Evolutionary conservation across 371 early-diverging fungal species (phyloP).

Genomic region (Mortierella sp.): DNA sequence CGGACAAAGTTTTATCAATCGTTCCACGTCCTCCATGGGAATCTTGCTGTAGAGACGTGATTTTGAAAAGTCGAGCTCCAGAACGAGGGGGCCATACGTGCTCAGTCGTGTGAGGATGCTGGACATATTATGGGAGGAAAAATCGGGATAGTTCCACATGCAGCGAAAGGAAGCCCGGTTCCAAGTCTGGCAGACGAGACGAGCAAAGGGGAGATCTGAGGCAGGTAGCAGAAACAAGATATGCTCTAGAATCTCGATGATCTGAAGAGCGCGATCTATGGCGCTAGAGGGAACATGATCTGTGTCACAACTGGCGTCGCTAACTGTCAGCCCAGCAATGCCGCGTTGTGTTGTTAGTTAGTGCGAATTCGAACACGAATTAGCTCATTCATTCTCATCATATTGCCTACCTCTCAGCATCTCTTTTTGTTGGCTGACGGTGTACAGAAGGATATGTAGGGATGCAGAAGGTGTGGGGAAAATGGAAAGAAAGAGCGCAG

Average conservation of each 20-base stretch:
- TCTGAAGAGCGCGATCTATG: background rate
- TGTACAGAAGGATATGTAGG: too few relatives aligned
- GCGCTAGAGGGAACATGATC: background rate
- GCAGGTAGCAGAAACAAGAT: conserved; percentile 14
- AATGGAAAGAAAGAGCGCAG: too few relatives aligned
- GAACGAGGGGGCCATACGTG: conserved; percentile 12
- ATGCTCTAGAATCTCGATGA: conserved; percentile 26
- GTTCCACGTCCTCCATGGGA: conserved; percentile 5
- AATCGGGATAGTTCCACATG: conserved; percentile 16
- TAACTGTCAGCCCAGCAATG: too few relatives aligned
- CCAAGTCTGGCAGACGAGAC: conserved; percentile 18
- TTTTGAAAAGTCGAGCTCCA: conserved; percentile 19
- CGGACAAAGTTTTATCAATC: conserved; percentile 11
- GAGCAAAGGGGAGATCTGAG: conserved; percentile 3
- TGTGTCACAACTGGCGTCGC: too few relatives aligned
- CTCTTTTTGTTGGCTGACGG: too few relatives aligned
- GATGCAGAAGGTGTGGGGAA: too few relatives aligned
- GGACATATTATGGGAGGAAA: background rate
- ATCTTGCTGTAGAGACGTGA: background rate
- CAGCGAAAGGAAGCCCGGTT: conserved; percentile 11
- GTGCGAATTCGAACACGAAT: too few relatives aligned
- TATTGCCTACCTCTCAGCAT: too few relatives aligned
- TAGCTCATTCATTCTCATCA: too few relatives aligned
- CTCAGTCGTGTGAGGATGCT: background rate
- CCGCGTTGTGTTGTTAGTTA: too few relatives aligned